phyloP scores from a whole-genome alignment of 2,329 filamentous ascomycete species.

The Aspergillus texensis region DNA sequence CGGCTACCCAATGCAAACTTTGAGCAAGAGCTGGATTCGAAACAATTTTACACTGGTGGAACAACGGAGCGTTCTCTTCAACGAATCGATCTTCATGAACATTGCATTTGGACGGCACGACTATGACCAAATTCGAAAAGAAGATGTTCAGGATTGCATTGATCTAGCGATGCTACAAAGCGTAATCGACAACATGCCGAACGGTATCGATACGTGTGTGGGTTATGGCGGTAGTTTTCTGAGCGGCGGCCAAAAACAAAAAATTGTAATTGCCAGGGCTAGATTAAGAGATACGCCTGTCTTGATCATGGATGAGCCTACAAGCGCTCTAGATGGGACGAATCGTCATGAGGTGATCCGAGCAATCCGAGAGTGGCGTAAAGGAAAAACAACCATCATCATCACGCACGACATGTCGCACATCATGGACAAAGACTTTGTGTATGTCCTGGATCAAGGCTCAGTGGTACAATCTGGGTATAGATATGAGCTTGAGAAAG shows the following conservation, averaged over 20 bases:
- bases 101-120: slow-evolving; percentile 69
- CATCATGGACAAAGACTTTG: slow-evolving; percentile 71
- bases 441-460: slow-evolving; percentile 77
- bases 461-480: slow-evolving; percentile 70
- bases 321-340: slow-evolving; percentile 78
- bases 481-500: slow-evolving; percentile 54
- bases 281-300: slow-evolving; percentile 75
- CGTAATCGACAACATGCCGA: slow-evolving; percentile 66
- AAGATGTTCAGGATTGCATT: slow-evolving; percentile 64
- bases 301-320: slow-evolving; percentile 85
- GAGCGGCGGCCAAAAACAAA: slow-evolving; percentile 83
- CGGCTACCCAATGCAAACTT: slow-evolving; percentile 58
- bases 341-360: slow-evolving; percentile 71
- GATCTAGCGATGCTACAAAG: slow-evolving; percentile 69
- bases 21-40: slow-evolving; percentile 74
- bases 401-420: slow-evolving; percentile 88
- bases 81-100: slow-evolving; percentile 77
- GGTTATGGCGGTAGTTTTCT: slow-evolving; percentile 70
- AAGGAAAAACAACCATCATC: slow-evolving; percentile 82
- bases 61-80: slow-evolving; percentile 79
- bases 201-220: slow-evolving; percentile 72
- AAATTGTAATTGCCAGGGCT: slow-evolving; percentile 78
- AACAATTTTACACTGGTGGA: slow-evolving; percentile 79
- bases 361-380: slow-evolving; percentile 75
- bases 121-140: slow-evolving; percentile 51